phyloP scores from a whole-genome alignment of 2,329 filamentous ascomycete genomes.

The Endoconidiophora polonica region DNA sequence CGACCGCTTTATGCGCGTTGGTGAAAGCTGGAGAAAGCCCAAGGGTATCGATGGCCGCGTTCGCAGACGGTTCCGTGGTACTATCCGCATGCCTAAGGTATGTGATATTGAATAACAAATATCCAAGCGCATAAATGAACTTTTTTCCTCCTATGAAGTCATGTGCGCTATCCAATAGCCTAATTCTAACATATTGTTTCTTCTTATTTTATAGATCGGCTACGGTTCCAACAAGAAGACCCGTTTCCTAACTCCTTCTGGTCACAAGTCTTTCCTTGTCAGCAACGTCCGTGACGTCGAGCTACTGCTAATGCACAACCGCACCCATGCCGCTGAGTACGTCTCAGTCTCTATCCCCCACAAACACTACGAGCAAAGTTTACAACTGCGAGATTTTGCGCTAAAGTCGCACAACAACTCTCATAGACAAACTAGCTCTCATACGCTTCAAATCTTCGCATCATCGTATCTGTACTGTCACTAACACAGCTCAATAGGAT shows the following conservation, averaged over 20 bases:
- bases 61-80: conserved; percentile 91
- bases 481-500: conserved; percentile 50
- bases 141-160: too few species aligned
- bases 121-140: too few species aligned
- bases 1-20: conserved; percentile 89
- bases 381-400: neutral
- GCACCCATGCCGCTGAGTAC: conserved; percentile 96
- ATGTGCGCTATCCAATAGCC: too few species aligned
- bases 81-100: conserved; percentile 96
- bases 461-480: neutral
- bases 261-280: conserved; percentile 99
- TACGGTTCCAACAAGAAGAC: conserved; percentile 99
- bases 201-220: conserved; percentile 53
- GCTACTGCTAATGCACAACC: conserved; percentile 99
- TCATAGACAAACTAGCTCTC: neutral
- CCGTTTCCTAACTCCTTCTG: conserved; percentile 93
- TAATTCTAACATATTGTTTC: neutral
- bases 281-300: conserved; percentile 93
- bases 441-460: too few species aligned
- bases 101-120: conserved; percentile 23
- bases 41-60: conserved; percentile 99
- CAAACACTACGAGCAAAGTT: too few species aligned
- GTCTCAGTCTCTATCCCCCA: conserved; percentile 23
- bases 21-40: conserved; percentile 90
- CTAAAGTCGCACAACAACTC: neutral